phyloP scores from a whole-genome alignment of 2,329 filamentous ascomycete species.

The Atkinsonella hypoxylon region DNA sequence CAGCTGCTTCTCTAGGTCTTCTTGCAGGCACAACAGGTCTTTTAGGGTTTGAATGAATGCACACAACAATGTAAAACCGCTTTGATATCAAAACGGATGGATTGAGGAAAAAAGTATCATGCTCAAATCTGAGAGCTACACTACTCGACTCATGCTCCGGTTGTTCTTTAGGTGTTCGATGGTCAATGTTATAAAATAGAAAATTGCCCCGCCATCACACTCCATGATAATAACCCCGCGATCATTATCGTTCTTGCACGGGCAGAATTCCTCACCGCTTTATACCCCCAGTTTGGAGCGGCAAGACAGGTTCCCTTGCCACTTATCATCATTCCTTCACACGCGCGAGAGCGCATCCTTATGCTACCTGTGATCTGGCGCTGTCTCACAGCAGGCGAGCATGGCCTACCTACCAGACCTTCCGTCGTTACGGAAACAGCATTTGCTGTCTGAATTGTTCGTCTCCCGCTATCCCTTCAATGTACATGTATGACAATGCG shows the following conservation, averaged over 20 bases:
- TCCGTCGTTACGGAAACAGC: constrained; percentile 56
- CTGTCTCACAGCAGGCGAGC: background rate
- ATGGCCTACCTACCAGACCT: constrained; percentile 27
- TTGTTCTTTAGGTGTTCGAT: background rate
- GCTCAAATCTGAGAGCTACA: background rate
- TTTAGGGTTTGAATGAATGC: constrained; percentile 1
- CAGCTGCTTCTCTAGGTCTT: background rate
- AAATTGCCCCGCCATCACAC: constrained; percentile 2
- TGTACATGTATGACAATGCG: background rate
- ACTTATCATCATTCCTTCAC: background rate
- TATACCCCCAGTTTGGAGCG: background rate
- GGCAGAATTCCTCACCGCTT: constrained; percentile 14
- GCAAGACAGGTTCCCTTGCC: background rate
- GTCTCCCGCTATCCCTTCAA: constrained; percentile 18
- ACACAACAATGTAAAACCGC: background rate
- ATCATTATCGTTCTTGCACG: constrained; percentile 2
- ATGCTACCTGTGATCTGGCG: background rate
- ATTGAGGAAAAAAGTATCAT: too few species aligned
- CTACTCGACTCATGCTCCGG: background rate
- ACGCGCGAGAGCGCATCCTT: background rate
- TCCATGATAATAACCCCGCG: constrained; percentile 6
- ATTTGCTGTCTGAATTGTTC: constrained; percentile 73
- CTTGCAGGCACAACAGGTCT: background rate
- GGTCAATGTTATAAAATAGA: background rate
- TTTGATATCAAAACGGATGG: too few species aligned